Evolutionary conservation across 441 rosid species (phyloP).

Genomic region (Pelargonium hybrid): DNA sequence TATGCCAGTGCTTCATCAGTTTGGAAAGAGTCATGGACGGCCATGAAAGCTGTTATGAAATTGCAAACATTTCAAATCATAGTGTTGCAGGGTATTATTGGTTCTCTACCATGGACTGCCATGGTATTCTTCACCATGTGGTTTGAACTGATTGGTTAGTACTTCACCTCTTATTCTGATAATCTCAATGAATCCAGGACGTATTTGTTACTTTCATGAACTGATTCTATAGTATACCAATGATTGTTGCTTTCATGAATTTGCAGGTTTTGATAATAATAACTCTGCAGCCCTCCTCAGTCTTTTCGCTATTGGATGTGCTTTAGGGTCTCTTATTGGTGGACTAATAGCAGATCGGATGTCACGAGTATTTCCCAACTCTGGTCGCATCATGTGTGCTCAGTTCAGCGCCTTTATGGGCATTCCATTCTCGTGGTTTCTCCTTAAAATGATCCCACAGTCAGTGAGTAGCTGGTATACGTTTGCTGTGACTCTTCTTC

Average conservation of each 20-base stretch:
- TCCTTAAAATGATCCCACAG: conserved; percentile 69
- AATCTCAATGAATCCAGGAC: no score
- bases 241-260: background rate
- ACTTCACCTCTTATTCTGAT: background rate
- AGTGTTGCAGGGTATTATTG: conserved; percentile 78
- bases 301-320: conserved; percentile 66
- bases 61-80: conserved; percentile 78
- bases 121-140: conserved; percentile 96
- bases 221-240: no score
- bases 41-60: conserved; percentile 61
- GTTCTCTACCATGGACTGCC: conserved; percentile 93
- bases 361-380: conserved; percentile 46
- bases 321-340: conserved; percentile 60
- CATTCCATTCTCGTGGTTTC: conserved; percentile 76
- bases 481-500: conserved; percentile 47
- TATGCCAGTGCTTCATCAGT: conserved; percentile 30
- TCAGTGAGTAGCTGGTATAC: conserved; percentile 46
- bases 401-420: conserved; percentile 96
- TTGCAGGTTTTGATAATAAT: conserved; percentile 67
- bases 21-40: conserved; percentile 68
- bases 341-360: conserved; percentile 69
- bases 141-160: conserved; percentile 85
- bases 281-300: conserved; percentile 70
- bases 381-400: conserved; percentile 83
- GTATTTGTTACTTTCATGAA: no score